A percentile compares a stretch with the other conserved stretches of the same genome.
These are phyloP conservation scores for Logfia minima DNA, from an alignment of 129 eudicot species.

Conservation along the genomic window DNA sequence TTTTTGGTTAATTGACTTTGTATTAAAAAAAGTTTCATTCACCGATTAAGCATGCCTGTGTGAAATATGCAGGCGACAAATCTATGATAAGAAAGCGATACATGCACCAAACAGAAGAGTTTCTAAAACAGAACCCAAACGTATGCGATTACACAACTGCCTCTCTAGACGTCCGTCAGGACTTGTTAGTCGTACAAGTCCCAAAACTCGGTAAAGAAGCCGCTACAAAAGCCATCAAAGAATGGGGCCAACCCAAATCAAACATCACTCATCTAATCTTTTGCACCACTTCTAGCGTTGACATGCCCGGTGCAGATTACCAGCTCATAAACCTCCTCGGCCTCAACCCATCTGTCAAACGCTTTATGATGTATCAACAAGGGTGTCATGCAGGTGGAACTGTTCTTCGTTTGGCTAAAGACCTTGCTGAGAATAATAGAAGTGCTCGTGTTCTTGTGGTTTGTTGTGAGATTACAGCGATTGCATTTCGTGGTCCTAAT, in stretches of 20 bases:
- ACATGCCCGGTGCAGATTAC: slow-evolving; percentile 8
- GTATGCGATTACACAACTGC: background rate
- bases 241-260: background rate
- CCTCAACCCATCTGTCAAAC: background rate
- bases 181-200: background rate
- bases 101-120: background rate
- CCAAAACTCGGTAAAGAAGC: slow-evolving; percentile 2
- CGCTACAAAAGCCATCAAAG: background rate
- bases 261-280: background rate
- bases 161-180: background rate
- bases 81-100: background rate
- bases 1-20: too few relatives aligned
- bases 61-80: background rate
- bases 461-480: background rate
- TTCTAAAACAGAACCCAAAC: background rate
- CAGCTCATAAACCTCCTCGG: background rate
- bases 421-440: background rate
- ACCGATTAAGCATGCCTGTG: background rate
- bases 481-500: background rate
- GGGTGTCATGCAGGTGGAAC: background rate
- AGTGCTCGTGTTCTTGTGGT: slow-evolving; percentile 5
- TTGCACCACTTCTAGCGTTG: background rate
- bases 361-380: background rate
- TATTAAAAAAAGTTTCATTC: too few relatives aligned
- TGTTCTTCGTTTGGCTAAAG: background rate